Conservation (phyloP, 352 stramenopile species). For the Pythium monospermum region DNA sequence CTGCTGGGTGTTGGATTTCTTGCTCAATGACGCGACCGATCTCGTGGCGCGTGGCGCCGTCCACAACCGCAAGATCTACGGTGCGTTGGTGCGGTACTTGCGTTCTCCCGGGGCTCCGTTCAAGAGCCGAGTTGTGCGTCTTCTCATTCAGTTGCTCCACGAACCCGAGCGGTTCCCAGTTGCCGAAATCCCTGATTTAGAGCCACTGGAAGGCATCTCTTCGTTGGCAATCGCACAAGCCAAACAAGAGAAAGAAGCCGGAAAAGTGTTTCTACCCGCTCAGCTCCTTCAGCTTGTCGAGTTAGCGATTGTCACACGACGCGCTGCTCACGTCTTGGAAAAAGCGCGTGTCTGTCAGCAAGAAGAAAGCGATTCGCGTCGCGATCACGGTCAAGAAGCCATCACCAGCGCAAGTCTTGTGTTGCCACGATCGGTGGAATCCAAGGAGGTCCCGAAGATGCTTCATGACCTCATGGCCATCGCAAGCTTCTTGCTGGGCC, state of each 20-base stretch:
- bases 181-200: constrained; percentile 53
- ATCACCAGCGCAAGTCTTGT: constrained; percentile 22
- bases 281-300: constrained; percentile 79
- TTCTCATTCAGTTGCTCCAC: constrained; percentile 75
- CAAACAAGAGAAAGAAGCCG: constrained; percentile 47
- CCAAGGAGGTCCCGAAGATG: constrained; percentile 31
- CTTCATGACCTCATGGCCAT: constrained; percentile 53
- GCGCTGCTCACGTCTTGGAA: constrained; percentile 18
- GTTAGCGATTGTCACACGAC: constrained; percentile 49
- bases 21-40: constrained; percentile 72
- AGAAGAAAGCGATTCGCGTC: not conserved
- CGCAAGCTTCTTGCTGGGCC: constrained; percentile 54
- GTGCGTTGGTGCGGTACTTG: constrained; percentile 72
- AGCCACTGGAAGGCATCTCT: constrained; percentile 57
- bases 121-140: constrained; percentile 68
- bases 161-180: constrained; percentile 49
- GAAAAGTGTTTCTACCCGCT: constrained; percentile 66
- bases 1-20: constrained; percentile 78
- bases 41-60: constrained; percentile 61
- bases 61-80: constrained; percentile 80
- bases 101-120: constrained; percentile 73
- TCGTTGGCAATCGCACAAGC: constrained; percentile 51
- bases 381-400: not conserved
- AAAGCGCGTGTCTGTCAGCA: not conserved
- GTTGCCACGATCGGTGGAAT: constrained; percentile 40